phyloP scores from a whole-genome alignment of 2,329 filamentous ascomycete species.

The Arachnopeziza araneosa region DNA sequence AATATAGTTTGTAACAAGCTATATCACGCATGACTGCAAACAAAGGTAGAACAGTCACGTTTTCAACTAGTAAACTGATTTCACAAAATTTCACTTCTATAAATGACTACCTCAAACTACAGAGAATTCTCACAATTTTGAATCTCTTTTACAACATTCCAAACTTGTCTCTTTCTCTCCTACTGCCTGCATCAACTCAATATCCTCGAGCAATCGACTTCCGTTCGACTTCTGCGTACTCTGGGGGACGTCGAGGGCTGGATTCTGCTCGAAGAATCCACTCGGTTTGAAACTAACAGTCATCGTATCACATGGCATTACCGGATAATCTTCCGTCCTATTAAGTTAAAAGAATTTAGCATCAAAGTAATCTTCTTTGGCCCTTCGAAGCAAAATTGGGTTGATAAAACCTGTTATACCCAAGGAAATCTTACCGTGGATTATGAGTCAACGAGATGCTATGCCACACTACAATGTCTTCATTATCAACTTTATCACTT shows the following conservation, averaged over 20 bases:
- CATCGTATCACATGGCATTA: conserved; percentile 57
- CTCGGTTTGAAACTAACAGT: conserved; percentile 52
- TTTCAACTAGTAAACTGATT: no score
- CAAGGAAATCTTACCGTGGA: conserved; percentile 31
- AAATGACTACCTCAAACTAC: no score
- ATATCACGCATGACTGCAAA: no score
- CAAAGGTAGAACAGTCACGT: no score
- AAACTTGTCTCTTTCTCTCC: neutral
- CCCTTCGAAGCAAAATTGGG: no score
- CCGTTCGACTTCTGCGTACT: conserved; percentile 20
- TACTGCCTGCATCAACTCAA: conserved; percentile 5
- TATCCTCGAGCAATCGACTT: conserved; percentile 15
- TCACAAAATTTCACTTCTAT: no score
- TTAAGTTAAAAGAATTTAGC: neutral
- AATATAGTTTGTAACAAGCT: no score
- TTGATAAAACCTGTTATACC: no score
- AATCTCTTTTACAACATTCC: neutral
- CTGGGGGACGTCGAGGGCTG: conserved; percentile 40
- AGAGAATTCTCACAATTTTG: neutral
- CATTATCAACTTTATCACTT: conserved; percentile 76
- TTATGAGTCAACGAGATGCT: conserved; percentile 82
- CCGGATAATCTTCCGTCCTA: conserved; percentile 11
- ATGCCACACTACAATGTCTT: conserved; percentile 86
- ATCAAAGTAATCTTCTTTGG: neutral
- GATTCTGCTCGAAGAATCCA: conserved; percentile 47